Percentiles rank a stretch among this genome's conserved stretches.
These are phyloP conservation scores for Fusarium beomiforme DNA, from an alignment of 2,329 filamentous ascomycete species.

Conservation along the genomic window DNA sequence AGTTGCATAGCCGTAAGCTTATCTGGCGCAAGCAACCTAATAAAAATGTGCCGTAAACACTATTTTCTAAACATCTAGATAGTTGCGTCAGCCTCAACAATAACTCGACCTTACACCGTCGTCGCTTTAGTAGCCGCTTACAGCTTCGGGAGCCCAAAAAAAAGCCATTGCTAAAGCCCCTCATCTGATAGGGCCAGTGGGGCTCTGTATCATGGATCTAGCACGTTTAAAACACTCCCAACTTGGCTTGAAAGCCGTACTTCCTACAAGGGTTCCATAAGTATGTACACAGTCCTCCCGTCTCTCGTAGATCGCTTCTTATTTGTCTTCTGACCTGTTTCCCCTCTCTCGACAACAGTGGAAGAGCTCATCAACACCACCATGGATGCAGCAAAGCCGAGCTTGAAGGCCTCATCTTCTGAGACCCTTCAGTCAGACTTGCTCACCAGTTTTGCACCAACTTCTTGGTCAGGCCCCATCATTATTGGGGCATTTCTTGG, in stretches of 20 bases:
- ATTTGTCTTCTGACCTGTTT: background rate
- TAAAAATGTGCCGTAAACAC: background rate
- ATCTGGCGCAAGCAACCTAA: background rate
- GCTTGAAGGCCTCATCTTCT: slow-evolving; percentile 15
- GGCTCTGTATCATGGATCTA: background rate
- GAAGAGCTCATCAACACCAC: background rate
- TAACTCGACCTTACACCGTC: background rate
- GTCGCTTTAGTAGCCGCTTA: background rate
- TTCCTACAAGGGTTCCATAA: slow-evolving; percentile 19
- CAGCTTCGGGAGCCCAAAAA: background rate
- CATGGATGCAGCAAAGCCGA: slow-evolving; percentile 19
- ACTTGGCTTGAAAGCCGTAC: slow-evolving; percentile 12
- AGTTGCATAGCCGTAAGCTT: background rate
- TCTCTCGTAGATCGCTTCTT: background rate
- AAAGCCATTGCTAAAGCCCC: background rate
- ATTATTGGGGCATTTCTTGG: slow-evolving; percentile 37
- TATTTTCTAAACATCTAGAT: background rate
- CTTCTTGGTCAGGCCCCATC: slow-evolving; percentile 27
- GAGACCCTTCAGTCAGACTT: background rate
- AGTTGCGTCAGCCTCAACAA: background rate
- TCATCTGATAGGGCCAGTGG: slow-evolving; percentile 11
- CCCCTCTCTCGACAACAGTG: background rate
- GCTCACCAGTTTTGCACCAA: background rate
- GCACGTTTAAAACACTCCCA: slow-evolving; percentile 6
- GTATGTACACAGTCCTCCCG: slow-evolving; percentile 3